Conservation (phyloP, 495 filamentous ascomycete species). For the Neurospora discreta region DNA sequence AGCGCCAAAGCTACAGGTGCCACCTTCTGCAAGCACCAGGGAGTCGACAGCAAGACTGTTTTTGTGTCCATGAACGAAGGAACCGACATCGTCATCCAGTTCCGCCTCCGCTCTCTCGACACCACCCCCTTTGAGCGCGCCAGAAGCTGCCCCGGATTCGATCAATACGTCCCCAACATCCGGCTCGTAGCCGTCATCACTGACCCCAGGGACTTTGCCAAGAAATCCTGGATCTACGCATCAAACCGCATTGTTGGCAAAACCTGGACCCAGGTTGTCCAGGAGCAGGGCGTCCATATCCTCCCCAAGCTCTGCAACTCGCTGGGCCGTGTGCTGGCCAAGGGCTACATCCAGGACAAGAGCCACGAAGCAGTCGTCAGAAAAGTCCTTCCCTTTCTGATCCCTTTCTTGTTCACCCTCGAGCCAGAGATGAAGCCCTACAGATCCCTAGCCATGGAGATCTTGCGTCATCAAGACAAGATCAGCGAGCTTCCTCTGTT, state of each 20-base stretch:
- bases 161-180: neutral
- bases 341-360: neutral
- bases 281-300: neutral
- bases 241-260: neutral
- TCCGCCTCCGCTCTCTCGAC: neutral
- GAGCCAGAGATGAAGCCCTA: neutral
- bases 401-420: neutral
- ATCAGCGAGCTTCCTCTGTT: conserved; percentile 1
- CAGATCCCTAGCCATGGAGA: neutral
- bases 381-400: neutral
- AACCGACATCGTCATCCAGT: neutral
- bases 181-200: neutral
- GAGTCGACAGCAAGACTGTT: neutral
- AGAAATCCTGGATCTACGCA: neutral
- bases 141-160: neutral
- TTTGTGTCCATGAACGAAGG: neutral
- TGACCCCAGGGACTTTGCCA: neutral
- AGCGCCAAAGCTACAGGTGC: neutral
- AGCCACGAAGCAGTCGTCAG: neutral
- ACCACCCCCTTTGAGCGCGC: neutral
- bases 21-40: neutral
- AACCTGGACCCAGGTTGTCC: neutral
- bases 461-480: neutral
- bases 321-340: neutral
- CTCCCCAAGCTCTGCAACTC: neutral